Base-by-base conservation (phyloP, 2,329 filamentous ascomycete species). In the Fusarium floridanum region DNA sequence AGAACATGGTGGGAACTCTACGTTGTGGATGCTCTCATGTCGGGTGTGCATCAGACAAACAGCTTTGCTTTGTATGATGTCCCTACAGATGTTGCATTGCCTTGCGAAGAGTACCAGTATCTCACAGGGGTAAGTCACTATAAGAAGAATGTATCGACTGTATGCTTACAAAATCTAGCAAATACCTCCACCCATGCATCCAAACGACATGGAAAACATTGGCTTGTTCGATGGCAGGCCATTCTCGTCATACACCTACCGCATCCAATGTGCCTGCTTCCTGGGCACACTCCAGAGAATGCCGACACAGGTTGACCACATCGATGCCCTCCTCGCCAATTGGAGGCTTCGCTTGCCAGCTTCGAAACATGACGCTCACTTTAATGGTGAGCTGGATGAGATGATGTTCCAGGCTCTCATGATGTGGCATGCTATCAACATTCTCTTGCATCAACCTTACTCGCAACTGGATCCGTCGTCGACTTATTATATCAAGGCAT, bases 391-490 rank as follows among this genome's bases (percentile, higher is more conserved):
- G 61, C 87, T 95, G 9, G 95, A 98, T 81, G 94, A 97, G 82
- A 93, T 97, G 88, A 91, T 97, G 83, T 97, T 97, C 84, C 94
- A 97, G 81, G 95, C 94, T 1, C 92, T 94, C 73, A 95, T 97
- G 90, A 94, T 97, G 77, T 87, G 85, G 48, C 84, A 90, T 69
- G 88, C 88, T 9, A 89, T 88, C 73, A 88, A 91, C 2, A 94
- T 96, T 76, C 90, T 95, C 76, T 87, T 96, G 11, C 93, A 97
- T 80, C 92, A 95, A 74, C 94, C 93, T 8, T 90, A 93, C 65
- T 95, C 93, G 7, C 93, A 94, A 76, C 87, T 96, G 22, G 92
- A 93, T 81, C 89, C 87, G 22, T 89, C 88, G 48, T 88, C 88
- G 6, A 86, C 88, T 2, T 84, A 86, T 17, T 84, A 86, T 27